Conservation (phyloP, 2,329 filamentous ascomycete species). For the Nectriaceae sp. region DNA sequence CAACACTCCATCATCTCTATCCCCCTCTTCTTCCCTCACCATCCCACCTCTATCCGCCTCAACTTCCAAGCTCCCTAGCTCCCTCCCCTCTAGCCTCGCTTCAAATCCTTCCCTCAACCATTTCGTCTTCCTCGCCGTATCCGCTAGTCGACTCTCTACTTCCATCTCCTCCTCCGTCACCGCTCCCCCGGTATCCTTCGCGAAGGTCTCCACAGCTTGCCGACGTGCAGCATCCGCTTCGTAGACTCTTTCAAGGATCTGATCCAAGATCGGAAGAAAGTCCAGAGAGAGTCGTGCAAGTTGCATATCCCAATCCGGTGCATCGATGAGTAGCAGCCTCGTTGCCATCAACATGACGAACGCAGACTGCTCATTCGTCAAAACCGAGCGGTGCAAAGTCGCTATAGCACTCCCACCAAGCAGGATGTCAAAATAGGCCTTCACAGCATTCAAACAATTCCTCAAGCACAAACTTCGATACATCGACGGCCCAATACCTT, state of each 20-base stretch:
- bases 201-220: conserved; percentile 11
- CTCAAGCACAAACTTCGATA: conserved; percentile 36
- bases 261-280: conserved; percentile 15
- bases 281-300: conserved; percentile 20
- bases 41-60: neutral
- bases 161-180: conserved; percentile 21
- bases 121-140: conserved; percentile 24
- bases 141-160: conserved; percentile 18
- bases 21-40: conserved; percentile 1
- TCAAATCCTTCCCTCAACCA: conserved; percentile 37
- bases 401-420: conserved; percentile 30
- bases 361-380: conserved; percentile 20
- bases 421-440: conserved; percentile 34
- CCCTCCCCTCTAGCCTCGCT: conserved; percentile 19
- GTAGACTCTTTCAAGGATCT: conserved; percentile 10
- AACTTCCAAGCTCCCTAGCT: conserved; percentile 4
- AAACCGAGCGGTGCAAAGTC: conserved; percentile 17
- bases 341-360: conserved; percentile 26
- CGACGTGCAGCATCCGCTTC: conserved; percentile 11
- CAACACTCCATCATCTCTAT: neutral
- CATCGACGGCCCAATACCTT: conserved; percentile 25
- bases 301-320: conserved; percentile 23
- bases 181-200: conserved; percentile 3
- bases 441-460: conserved; percentile 37
- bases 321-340: conserved; percentile 24